Conservation (phyloP, 208 protist genomes). For the Trichomonas vaginalis region DNA sequence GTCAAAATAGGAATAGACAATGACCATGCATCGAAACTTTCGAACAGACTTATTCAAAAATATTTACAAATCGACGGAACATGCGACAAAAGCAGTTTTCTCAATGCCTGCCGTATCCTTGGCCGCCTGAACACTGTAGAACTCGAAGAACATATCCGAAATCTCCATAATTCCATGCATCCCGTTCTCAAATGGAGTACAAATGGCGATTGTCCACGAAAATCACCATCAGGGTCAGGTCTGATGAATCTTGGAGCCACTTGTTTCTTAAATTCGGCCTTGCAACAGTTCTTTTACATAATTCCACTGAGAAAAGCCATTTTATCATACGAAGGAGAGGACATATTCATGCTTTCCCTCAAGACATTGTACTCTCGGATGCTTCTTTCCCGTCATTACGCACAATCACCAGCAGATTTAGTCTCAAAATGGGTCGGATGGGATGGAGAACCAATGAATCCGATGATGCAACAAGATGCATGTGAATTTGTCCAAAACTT, state of each 20-base stretch:
- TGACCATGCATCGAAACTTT: background rate
- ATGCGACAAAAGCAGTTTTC: background rate
- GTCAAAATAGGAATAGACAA: background rate
- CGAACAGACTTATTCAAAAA: background rate
- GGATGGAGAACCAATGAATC: conserved; percentile 15
- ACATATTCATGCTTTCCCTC: background rate
- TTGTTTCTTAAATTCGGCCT: background rate
- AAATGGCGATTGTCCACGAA: background rate
- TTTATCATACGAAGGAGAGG: background rate
- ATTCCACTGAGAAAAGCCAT: background rate
- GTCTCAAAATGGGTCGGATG: background rate
- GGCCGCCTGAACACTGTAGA: background rate
- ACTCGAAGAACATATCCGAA: background rate
- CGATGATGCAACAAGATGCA: background rate
- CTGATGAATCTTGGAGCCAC: background rate
- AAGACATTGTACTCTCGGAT: background rate
- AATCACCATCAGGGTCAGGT: background rate
- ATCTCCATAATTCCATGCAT: background rate
- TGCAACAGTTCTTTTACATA: background rate
- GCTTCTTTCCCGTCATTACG: background rate
- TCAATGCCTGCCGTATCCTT: background rate
- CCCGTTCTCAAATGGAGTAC: background rate
- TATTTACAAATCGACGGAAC: background rate
- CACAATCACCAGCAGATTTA: background rate
- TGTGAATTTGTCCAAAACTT: background rate